phyloP scores from a whole-genome alignment of 768 basidiomycete genomes.

The Lactarius evosmus region DNA sequence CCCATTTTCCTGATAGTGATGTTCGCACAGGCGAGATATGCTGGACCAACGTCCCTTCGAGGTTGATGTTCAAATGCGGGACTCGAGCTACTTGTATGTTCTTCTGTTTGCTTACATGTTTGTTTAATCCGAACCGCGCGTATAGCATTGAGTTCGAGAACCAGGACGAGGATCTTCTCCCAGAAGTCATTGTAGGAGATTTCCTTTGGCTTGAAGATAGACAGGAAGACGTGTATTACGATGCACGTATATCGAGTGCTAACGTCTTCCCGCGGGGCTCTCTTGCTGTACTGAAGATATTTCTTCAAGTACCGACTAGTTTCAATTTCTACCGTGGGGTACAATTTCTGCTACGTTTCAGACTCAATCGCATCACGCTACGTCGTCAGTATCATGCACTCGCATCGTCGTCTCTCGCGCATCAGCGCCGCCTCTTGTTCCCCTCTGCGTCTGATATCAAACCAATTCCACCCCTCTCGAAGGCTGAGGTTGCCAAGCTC shows the following conservation, averaged over 20 bases:
- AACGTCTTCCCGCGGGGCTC: background rate
- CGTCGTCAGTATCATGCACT: constrained; percentile 61
- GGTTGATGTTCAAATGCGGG: background rate
- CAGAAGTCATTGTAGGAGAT: constrained; percentile 13
- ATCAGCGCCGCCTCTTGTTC: constrained; percentile 49
- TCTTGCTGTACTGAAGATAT: constrained; percentile 43
- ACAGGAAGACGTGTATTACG: constrained; percentile 17
- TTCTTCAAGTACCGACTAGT: constrained; percentile 43
- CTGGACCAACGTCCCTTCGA: constrained; percentile 1
- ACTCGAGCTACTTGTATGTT: constrained; percentile 1
- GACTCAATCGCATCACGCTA: constrained; percentile 51
- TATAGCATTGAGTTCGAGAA: constrained; percentile 15
- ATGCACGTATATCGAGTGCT: constrained; percentile 8
- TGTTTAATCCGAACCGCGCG: background rate
- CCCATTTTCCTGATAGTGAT: constrained; percentile 29
- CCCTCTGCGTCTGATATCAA: constrained; percentile 39
- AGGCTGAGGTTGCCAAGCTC: constrained; percentile 20
- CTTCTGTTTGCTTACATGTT: too few relatives aligned
- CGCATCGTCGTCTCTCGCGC: constrained; percentile 38
- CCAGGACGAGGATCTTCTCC: constrained; percentile 17
- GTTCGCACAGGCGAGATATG: constrained; percentile 31
- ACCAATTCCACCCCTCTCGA: constrained; percentile 20
- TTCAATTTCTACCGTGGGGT: constrained; percentile 42
- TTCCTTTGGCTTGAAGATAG: constrained; percentile 22
- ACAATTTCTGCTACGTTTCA: constrained; percentile 50